Percentiles rank a stretch among this genome's conserved stretches.
Conservation (phyloP, 2,329 filamentous ascomycete genomes). For the Cercospora beticola region DNA sequence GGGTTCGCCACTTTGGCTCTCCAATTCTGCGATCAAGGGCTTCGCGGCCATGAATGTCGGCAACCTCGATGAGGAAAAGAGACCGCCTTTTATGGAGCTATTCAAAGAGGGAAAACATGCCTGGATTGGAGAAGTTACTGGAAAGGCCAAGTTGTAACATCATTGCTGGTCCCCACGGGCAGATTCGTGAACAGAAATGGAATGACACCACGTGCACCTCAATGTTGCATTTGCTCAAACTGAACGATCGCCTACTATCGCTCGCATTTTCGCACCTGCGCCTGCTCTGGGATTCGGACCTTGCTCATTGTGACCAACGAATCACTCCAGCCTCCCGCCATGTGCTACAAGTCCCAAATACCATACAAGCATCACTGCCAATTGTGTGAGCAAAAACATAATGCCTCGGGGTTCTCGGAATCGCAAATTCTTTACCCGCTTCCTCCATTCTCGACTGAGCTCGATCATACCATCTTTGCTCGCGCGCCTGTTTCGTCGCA, state of each 20-base stretch:
- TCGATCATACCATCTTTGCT: no score
- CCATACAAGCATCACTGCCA: no score
- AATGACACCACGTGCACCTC: neutral
- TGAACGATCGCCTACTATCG: neutral
- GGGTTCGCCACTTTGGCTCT: slow-evolving; percentile 28
- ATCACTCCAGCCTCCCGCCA: no score
- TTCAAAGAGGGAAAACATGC: slow-evolving; percentile 21
- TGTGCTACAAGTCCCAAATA: no score
- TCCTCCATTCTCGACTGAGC: no score
- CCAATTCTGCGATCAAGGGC: slow-evolving; percentile 25
- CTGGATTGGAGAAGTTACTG: slow-evolving; percentile 22
- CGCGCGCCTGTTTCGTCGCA: no score
- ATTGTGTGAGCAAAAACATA: no score
- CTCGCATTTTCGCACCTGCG: neutral
- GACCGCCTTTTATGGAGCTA: slow-evolving; percentile 23
- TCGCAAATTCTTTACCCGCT: no score
- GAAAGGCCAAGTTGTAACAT: slow-evolving; percentile 23
- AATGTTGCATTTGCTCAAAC: neutral
- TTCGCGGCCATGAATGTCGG: slow-evolving; percentile 23
- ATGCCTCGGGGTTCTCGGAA: no score
- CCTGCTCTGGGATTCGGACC: no score
- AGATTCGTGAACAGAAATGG: neutral
- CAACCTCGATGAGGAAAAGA: slow-evolving; percentile 21
- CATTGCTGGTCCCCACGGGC: neutral
- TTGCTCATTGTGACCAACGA: no score